These are phyloP conservation scores for Trametes hirsuta DNA, from an alignment of 1,284 basidiomycete genomes.

Conservation along the genomic window DNA sequence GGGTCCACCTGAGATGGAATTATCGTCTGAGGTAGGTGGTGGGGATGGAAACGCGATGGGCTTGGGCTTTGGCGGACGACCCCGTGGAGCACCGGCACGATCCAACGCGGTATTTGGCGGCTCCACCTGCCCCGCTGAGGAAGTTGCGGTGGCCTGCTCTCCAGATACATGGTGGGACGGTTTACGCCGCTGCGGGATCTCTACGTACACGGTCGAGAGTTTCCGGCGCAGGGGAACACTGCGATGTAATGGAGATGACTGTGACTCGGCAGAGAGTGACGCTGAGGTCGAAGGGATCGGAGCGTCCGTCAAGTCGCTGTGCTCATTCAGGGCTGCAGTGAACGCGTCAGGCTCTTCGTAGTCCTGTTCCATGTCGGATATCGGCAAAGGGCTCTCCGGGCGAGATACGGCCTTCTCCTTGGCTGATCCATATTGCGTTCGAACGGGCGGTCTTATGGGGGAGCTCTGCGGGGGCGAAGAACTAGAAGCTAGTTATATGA, in stretches of 20 bases:
- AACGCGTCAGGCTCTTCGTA: too few relatives aligned
- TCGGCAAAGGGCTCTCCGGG: not conserved
- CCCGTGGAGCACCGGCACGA: not conserved
- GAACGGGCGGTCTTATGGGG: not conserved
- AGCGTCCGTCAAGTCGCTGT: not conserved
- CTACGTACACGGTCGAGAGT: slow-evolving; percentile 6
- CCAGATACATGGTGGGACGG: not conserved
- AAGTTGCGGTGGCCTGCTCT: not conserved
- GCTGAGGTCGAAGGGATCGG: not conserved
- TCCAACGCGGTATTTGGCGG: too few relatives aligned
- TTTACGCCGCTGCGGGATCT: not conserved
- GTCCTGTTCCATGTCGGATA: too few relatives aligned
- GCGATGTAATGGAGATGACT: too few relatives aligned
- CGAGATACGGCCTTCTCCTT: not conserved
- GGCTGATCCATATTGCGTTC: not conserved
- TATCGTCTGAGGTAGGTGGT: slow-evolving; percentile 11
- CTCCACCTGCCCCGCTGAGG: not conserved
- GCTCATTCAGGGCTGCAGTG: too few relatives aligned
- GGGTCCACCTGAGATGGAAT: not conserved
- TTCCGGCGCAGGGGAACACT: not conserved
- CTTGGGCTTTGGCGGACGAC: slow-evolving; percentile 3
- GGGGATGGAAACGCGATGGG: slow-evolving; percentile 11
- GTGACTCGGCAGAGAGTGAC: not conserved
- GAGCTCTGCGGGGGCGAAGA: slow-evolving; percentile 2
- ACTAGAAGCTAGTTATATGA: not conserved